Conservation (phyloP, 495 filamentous ascomycete genomes). For the Penicillium cosmopolitanum region DNA sequence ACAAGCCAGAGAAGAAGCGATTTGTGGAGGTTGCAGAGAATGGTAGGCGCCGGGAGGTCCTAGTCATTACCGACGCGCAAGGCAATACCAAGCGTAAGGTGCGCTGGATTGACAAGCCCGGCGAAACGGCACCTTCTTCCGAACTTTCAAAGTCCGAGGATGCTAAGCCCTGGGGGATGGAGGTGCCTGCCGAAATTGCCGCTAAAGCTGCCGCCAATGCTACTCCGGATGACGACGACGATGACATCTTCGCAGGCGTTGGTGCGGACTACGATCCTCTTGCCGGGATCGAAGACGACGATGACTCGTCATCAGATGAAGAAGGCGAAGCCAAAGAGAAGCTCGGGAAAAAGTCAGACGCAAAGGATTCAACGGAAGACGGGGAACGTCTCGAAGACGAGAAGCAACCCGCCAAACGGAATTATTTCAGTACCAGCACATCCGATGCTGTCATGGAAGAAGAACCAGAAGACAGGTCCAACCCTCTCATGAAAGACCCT, state of each 20-base stretch:
- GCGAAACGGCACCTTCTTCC: constrained; percentile 34
- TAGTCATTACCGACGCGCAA: constrained; percentile 83
- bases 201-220: constrained; percentile 22
- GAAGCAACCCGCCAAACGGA: constrained; percentile 32
- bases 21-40: constrained; percentile 74
- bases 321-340: constrained; percentile 38
- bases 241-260: constrained; percentile 86
- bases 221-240: constrained; percentile 56
- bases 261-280: constrained; percentile 89
- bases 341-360: not conserved
- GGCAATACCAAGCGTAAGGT: constrained; percentile 89
- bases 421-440: constrained; percentile 42
- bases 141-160: constrained; percentile 65
- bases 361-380: constrained; percentile 1
- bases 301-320: constrained; percentile 51
- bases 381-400: constrained; percentile 8
- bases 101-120: constrained; percentile 50
- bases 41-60: constrained; percentile 73
- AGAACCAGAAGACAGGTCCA: constrained; percentile 54
- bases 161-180: constrained; percentile 74
- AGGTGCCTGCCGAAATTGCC: constrained; percentile 63
- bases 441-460: constrained; percentile 30
- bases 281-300: constrained; percentile 65
- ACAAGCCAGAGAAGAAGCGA: constrained; percentile 60
- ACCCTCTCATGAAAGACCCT: constrained; percentile 68